These are phyloP conservation scores for Candolleomyces efflorescens DNA, from an alignment of 768 basidiomycete genomes.

Conservation along the genomic window DNA sequence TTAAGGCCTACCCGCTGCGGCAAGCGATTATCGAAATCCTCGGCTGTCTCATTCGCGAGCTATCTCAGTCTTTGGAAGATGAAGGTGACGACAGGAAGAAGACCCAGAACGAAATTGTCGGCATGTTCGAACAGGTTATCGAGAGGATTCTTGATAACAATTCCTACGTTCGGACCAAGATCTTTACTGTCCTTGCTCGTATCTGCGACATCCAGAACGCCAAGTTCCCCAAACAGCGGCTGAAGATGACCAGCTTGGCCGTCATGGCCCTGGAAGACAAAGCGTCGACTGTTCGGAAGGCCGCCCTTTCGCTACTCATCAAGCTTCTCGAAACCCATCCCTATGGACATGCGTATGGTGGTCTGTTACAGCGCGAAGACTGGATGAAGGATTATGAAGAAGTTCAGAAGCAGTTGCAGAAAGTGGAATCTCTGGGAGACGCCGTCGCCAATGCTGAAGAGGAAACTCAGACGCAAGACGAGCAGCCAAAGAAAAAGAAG, in stretches of 20 bases:
- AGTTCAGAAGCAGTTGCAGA: constrained; percentile 59
- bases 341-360: constrained; percentile 81
- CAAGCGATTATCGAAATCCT: constrained; percentile 91
- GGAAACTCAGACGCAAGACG: constrained; percentile 10
- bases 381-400: constrained; percentile 73
- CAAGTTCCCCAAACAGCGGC: constrained; percentile 86
- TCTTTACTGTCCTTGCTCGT: constrained; percentile 69
- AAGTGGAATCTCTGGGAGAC: constrained; percentile 70
- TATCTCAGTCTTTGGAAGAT: constrained; percentile 51
- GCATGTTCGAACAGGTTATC: constrained; percentile 77
- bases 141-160: constrained; percentile 86
- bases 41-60: constrained; percentile 78
- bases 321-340: constrained; percentile 85
- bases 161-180: constrained; percentile 89
- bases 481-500: constrained; percentile 26
- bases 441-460: constrained; percentile 37
- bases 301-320: constrained; percentile 70
- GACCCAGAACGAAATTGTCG: constrained; percentile 69
- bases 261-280: constrained; percentile 87
- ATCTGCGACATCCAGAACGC: constrained; percentile 63
- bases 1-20: constrained; percentile 92
- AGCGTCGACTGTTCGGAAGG: constrained; percentile 81
- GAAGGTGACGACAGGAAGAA: constrained; percentile 44
- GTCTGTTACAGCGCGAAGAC: constrained; percentile 62
- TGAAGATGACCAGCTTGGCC: constrained; percentile 71